Conservation (phyloP, 148 eudicot species). For the Amaranthus palmeri region DNA sequence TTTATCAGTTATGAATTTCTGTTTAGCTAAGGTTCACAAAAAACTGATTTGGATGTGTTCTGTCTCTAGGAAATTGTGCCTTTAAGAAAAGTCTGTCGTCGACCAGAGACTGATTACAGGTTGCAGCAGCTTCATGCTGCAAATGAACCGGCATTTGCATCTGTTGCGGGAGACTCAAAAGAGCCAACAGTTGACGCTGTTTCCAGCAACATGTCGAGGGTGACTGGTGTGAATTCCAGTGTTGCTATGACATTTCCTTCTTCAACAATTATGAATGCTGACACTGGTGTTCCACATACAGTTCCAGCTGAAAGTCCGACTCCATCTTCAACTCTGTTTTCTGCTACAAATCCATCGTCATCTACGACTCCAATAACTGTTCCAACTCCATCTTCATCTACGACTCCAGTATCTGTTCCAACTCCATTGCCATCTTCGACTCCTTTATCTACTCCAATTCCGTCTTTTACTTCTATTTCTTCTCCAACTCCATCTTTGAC, state of each 20-base stretch:
- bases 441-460: neutral
- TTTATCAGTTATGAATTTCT: neutral
- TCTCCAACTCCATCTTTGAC: neutral
- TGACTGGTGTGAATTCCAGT: constrained; percentile 8
- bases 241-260: neutral
- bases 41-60: neutral
- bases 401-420: neutral
- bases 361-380: neutral
- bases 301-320: neutral
- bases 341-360: neutral
- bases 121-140: constrained; percentile 62
- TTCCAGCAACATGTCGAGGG: constrained; percentile 24
- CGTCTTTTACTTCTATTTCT: neutral
- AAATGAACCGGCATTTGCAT: constrained; percentile 32
- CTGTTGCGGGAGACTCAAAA: constrained; percentile 35
- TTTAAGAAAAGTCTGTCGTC: constrained; percentile 69
- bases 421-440: neutral
- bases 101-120: constrained; percentile 90
- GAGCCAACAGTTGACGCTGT: constrained; percentile 33
- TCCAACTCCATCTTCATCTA: neutral
- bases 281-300: constrained; percentile 5
- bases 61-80: constrained; percentile 71
- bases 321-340: neutral
- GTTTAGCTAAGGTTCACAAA: neutral
- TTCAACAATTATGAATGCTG: constrained; percentile 4